A percentile compares a stretch with the other conserved stretches of the same genome.
Conservation (phyloP, 345 rosid species). For the Diplotaxis tenuifolia region DNA sequence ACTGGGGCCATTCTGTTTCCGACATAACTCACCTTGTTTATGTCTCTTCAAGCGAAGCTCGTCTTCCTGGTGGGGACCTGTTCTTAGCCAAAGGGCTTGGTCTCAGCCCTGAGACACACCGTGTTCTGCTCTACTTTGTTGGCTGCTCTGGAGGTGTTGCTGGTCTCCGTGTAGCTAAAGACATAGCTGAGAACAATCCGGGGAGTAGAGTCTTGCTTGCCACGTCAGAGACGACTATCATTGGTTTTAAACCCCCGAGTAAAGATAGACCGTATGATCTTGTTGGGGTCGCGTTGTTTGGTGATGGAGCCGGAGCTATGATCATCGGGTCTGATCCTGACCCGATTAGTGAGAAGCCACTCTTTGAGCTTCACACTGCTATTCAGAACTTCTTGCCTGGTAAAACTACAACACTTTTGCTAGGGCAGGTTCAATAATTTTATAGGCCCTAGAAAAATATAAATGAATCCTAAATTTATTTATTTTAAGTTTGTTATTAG, state of each 20-base stretch:
- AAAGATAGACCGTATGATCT: constrained; percentile 82
- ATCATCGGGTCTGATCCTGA: constrained; percentile 72
- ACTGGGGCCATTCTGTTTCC: constrained; percentile 70
- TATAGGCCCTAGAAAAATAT: too few species aligned
- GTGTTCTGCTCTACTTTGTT: constrained; percentile 77
- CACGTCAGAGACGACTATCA: constrained; percentile 88
- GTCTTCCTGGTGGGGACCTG: constrained; percentile 89
- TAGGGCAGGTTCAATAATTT: too few species aligned
- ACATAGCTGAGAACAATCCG: too few species aligned
- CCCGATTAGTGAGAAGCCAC: constrained; percentile 56
- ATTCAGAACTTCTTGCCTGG: constrained; percentile 66
- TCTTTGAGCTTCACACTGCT: constrained; percentile 85
- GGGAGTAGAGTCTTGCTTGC: constrained; percentile 82
- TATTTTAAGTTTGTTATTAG: too few species aligned
- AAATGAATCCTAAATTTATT: too few species aligned
- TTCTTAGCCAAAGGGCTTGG: constrained; percentile 84
- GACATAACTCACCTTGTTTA: constrained; percentile 90
- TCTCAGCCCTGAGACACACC: constrained; percentile 70
- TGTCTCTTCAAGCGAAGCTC: constrained; percentile 92
- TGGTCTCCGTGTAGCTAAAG: constrained; percentile 90
- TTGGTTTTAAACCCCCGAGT: constrained; percentile 92
- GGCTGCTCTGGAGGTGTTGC: constrained; percentile 99
- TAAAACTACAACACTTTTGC: background rate
- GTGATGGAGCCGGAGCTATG: constrained; percentile 93
- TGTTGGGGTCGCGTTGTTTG: constrained; percentile 94